phyloP scores from a whole-genome alignment of 1,284 basidiomycete genomes.

The Tilletia setariae region DNA sequence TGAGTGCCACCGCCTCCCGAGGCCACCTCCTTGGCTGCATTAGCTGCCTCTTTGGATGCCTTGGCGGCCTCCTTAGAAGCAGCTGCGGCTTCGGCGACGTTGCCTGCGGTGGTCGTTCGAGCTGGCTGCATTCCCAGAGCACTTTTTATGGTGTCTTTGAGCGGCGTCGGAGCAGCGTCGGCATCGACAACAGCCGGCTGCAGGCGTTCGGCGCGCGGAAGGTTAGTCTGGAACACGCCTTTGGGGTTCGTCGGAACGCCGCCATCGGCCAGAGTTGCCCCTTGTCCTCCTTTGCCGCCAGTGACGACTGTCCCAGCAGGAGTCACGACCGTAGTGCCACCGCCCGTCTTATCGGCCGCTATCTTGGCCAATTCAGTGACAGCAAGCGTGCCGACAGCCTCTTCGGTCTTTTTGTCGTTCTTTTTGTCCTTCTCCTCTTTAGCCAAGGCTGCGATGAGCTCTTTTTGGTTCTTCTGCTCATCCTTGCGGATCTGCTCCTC shows the following conservation, averaged over 20 bases:
- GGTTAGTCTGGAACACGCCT: constrained; percentile 5
- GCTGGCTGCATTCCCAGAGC: background rate
- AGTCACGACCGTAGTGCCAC: background rate
- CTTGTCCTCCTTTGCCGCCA: constrained; percentile 6
- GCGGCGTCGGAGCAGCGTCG: constrained; percentile 1
- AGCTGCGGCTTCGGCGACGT: background rate
- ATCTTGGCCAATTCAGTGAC: constrained; percentile 9
- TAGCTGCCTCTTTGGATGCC: constrained; percentile 10
- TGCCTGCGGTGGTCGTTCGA: background rate
- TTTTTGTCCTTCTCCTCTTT: constrained; percentile 27
- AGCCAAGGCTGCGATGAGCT: constrained; percentile 27
- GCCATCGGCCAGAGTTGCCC: background rate
- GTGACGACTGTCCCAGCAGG: background rate
- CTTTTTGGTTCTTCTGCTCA: constrained; percentile 30
- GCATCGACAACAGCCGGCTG: background rate
- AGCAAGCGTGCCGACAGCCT: background rate
- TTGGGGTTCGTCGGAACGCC: background rate
- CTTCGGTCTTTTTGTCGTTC: constrained; percentile 19
- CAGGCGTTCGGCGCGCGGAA: constrained; percentile 6
- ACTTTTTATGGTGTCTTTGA: constrained; percentile 8
- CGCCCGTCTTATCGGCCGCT: constrained; percentile 8
- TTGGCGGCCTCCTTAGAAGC: constrained; percentile 8
- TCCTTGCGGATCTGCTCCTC: constrained; percentile 32
- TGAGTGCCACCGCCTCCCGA: background rate
- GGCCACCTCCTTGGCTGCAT: background rate